Conservation (phyloP, 306 rosid genomes). For the Chamaecrista fasciculata region DNA sequence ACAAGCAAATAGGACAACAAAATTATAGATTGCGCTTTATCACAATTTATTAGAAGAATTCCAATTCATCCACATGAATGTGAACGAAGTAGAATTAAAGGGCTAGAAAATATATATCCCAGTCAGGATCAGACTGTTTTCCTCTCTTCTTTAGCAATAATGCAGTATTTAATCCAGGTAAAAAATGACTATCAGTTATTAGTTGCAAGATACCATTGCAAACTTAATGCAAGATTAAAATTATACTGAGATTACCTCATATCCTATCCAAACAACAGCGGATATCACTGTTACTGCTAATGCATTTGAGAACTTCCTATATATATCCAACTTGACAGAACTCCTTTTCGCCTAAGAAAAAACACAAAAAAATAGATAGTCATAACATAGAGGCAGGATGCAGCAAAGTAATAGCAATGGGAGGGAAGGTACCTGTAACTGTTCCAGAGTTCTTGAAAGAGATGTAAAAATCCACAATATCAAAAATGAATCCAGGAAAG, state of each 20-base stretch:
- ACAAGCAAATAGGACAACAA: no score
- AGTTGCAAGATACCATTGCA: background rate
- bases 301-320: constrained; percentile 95
- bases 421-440: constrained; percentile 67
- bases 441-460: constrained; percentile 88
- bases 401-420: constrained; percentile 16
- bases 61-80: no score
- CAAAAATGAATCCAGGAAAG: constrained; percentile 92
- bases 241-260: constrained; percentile 59
- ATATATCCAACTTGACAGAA: constrained; percentile 86
- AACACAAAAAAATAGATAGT: background rate
- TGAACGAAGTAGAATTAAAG: no score
- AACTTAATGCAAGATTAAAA: constrained; percentile 18
- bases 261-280: constrained; percentile 90
- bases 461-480: constrained; percentile 94
- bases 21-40: no score
- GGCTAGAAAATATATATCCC: no score
- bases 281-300: constrained; percentile 67
- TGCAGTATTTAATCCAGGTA: background rate
- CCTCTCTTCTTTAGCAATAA: no score
- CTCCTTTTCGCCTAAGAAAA: constrained; percentile 81
- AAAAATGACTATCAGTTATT: constrained; percentile 9
- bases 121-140: no score
- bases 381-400: constrained; percentile 15
- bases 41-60: no score